Evolutionary conservation across 2,329 filamentous ascomycete genomes (phyloP), one percentile per base, ranked within the genome.

Genomic region (Xylaria digitata): DNA sequence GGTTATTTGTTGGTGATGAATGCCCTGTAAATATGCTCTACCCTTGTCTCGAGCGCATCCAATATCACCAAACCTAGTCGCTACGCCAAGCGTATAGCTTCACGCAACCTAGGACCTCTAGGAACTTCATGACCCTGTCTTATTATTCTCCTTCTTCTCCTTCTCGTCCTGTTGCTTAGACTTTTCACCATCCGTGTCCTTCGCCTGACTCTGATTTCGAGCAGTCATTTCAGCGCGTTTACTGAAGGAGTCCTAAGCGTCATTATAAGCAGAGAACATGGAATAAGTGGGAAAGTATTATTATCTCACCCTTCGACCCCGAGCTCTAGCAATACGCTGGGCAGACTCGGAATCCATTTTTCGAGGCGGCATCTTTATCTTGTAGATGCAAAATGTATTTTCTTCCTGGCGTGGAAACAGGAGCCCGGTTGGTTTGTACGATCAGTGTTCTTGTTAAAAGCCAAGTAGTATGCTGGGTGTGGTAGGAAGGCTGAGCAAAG

Each of bases 281-380:
- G 9, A 0, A 21, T 52, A 3, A 1, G 32, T 50, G 17, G 17
- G 21, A 21, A n/a, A 26, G 40, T 2, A 13, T 19, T 30, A 13
- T n/a, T 32, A 46, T 59, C 62, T 46, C 32, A 68, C 66, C 55
- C 65, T 58, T 57, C 23, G 48, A n/a, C 82, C 82, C 43, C 79
- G 77, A 3, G 82, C 77, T 64, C 77, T 81, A 37, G 76, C 75
- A 66, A 83, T 84, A 58, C 82, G 77, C 54, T 78, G 78, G 2
- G 78, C 81, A 5, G 80, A 79, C 17, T 78, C 77, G 2, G 80
- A 77, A 68, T 83, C 80, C 82, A 83, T 84, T 67, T 79, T 81
- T 30, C 75, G 74, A 53, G 75, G 75, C 77, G 80, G 80, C 30
- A 34, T 73, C 32, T 56, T 65, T 26, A 30, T 30, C 15, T 15